A percentile compares a stretch with the other conserved stretches of the same genome.
These are phyloP conservation scores for Colletotrichum gloeosporioides DNA, from an alignment of 2,329 filamentous ascomycete genomes.

Conservation along the genomic window DNA sequence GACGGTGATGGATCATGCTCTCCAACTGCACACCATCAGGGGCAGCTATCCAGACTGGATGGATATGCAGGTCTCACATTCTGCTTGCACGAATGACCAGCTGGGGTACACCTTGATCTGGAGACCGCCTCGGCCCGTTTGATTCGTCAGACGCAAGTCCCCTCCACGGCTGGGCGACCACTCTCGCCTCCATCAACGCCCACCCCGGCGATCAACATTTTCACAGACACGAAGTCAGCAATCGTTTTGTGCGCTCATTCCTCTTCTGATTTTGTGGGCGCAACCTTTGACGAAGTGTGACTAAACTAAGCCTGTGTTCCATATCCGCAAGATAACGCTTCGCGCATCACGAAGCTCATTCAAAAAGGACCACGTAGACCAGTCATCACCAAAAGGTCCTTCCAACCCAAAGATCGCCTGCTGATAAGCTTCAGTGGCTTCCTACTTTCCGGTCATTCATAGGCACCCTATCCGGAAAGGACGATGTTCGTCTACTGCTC, in stretches of 20 bases:
- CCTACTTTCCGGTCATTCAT: background rate
- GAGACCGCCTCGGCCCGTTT: background rate
- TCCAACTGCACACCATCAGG: constrained; percentile 10
- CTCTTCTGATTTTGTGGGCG: background rate
- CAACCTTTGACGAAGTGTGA: background rate
- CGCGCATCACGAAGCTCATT: background rate
- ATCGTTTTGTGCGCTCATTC: constrained; percentile 34
- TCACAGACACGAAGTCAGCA: background rate
- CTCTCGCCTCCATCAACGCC: background rate
- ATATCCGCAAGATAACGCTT: background rate
- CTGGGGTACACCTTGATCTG: background rate
- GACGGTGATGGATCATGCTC: constrained; percentile 18
- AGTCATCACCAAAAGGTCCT: background rate
- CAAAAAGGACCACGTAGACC: background rate
- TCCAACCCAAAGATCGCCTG: background rate
- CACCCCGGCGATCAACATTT: background rate
- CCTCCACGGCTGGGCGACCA: background rate
- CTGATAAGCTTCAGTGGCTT: background rate
- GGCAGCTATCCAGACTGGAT: background rate
- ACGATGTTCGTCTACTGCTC: constrained; percentile 32
- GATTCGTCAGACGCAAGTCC: background rate
- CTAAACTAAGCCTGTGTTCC: background rate
- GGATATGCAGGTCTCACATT: constrained; percentile 19
- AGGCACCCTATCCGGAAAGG: background rate
- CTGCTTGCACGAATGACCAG: constrained; percentile 7